phyloP scores from a whole-genome alignment of 768 basidiomycete genomes.

The Agrocybe chaxingu region DNA sequence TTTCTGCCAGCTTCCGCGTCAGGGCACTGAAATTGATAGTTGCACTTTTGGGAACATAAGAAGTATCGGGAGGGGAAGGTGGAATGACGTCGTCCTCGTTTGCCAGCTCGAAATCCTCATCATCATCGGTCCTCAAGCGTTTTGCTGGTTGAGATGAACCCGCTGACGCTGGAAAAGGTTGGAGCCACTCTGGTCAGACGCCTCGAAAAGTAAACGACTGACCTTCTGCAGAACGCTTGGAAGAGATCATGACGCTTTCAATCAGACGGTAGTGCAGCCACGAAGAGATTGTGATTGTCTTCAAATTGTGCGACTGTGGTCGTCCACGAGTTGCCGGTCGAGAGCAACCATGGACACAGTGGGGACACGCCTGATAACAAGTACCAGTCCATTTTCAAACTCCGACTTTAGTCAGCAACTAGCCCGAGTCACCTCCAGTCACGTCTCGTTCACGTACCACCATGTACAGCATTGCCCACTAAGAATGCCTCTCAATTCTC shows the following conservation, averaged over 20 bases:
- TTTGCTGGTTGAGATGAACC: conserved; percentile 35
- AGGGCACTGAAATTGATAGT: conserved; percentile 89
- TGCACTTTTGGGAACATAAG: conserved; percentile 62
- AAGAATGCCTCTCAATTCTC: no score
- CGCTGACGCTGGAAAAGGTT: conserved; percentile 15
- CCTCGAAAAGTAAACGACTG: conserved; percentile 10
- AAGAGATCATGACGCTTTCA: conserved; percentile 25
- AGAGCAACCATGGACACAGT: no score
- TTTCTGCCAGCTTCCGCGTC: conserved; percentile 73
- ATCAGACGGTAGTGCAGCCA: conserved; percentile 1
- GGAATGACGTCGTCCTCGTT: conserved; percentile 58
- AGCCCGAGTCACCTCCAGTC: no score
- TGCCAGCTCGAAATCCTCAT: conserved; percentile 49
- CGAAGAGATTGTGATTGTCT: neutral
- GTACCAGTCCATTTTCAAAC: no score
- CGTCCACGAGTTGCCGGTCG: no score
- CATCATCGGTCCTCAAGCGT: conserved; percentile 43
- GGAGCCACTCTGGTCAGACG: conserved; percentile 3
- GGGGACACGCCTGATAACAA: no score
- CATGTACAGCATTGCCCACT: no score
- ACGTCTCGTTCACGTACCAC: no score
- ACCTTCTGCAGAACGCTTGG: conserved; percentile 39
- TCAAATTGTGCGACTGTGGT: no score
- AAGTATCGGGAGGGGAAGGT: conserved; percentile 49
- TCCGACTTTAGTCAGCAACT: no score